Percentiles rank a stretch among this genome's conserved stretches.
These are phyloP conservation scores for Penicillium brasilianum DNA, from an alignment of 2,329 filamentous ascomycete species.

Conservation along the genomic window DNA sequence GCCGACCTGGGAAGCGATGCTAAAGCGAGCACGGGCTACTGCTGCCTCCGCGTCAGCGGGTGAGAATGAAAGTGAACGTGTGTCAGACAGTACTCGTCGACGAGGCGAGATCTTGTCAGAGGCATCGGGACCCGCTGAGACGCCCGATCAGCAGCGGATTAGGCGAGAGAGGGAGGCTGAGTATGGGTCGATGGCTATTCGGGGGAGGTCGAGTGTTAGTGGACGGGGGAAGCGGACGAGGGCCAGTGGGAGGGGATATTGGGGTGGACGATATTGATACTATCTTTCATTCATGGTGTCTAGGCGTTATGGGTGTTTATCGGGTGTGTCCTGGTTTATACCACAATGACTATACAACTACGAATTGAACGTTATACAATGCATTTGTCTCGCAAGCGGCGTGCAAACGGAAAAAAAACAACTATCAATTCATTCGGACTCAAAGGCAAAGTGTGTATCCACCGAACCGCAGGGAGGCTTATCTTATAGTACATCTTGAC, in stretches of 20 bases:
- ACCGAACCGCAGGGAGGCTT: slow-evolving; percentile 3
- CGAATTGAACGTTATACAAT: not conserved
- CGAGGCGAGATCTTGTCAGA: not conserved
- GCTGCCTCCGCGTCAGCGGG: slow-evolving; percentile 9
- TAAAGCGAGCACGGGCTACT: slow-evolving; percentile 26
- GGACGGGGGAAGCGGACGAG: slow-evolving; percentile 26
- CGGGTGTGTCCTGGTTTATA: not conserved
- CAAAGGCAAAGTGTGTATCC: slow-evolving; percentile 3
- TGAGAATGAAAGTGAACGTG: slow-evolving; percentile 5
- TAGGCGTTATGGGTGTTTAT: not conserved
- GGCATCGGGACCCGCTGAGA: slow-evolving; percentile 8
- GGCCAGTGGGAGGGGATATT: slow-evolving; percentile 20
- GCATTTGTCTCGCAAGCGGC: not conserved
- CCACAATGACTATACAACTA: not conserved
- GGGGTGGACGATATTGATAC: slow-evolving; percentile 17
- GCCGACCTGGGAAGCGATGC: slow-evolving; percentile 38
- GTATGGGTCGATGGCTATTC: slow-evolving; percentile 43
- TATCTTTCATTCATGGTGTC: not conserved
- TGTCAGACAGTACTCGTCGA: not conserved
- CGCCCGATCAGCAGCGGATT: slow-evolving; percentile 25
- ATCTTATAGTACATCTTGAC: slow-evolving; percentile 30
- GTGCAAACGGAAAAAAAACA: not conserved
- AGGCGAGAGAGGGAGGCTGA: slow-evolving; percentile 34
- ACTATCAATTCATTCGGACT: not conserved
- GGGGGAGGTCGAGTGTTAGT: slow-evolving; percentile 32